Percentiles rank a stretch among this genome's conserved stretches.
phyloP scores from a whole-genome alignment of 2,329 filamentous ascomycete species.

The Colletotrichum cordylinicola region DNA sequence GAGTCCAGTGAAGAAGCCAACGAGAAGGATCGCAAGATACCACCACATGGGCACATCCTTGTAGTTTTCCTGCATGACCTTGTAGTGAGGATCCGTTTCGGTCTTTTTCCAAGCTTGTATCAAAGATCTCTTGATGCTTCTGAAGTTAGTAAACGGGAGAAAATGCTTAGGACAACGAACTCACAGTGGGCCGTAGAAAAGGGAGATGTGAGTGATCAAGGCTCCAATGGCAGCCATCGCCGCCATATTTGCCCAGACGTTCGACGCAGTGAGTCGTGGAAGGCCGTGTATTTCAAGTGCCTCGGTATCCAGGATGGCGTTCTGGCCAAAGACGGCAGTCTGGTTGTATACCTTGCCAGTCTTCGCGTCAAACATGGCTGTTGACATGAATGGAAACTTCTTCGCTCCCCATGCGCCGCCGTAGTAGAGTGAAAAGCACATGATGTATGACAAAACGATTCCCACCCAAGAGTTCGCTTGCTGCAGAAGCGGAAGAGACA shows the following conservation, averaged over 20 bases:
- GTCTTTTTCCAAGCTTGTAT: constrained; percentile 30
- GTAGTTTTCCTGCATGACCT: constrained; percentile 43
- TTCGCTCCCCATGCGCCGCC: constrained; percentile 38
- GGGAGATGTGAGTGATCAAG: constrained; percentile 40
- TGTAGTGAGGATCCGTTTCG: constrained; percentile 45
- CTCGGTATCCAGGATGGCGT: constrained; percentile 2
- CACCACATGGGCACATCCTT: constrained; percentile 47
- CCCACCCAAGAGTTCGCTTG: constrained; percentile 43
- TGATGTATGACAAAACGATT: constrained; percentile 38
- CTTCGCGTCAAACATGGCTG: constrained; percentile 42
- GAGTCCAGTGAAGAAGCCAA: constrained; percentile 41
- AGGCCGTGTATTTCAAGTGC: constrained; percentile 39
- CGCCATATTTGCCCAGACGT: constrained; percentile 48
- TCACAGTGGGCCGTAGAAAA: constrained; percentile 29
- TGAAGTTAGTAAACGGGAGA: not conserved
- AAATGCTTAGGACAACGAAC: not conserved
- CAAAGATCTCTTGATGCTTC: constrained; percentile 9
- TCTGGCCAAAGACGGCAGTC: constrained; percentile 41
- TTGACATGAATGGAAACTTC: constrained; percentile 30
- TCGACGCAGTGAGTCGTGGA: constrained; percentile 43
- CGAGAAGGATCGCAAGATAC: constrained; percentile 40
- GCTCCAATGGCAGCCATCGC: constrained; percentile 48
- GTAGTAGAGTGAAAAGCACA: constrained; percentile 47
- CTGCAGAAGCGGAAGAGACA: constrained; percentile 19
- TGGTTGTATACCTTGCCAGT: constrained; percentile 46